Percentiles rank a stretch among this genome's conserved stretches.
These are phyloP conservation scores for Mucor saturninus DNA, from an alignment of 371 early-diverging fungal genomes.

Conservation along the genomic window DNA sequence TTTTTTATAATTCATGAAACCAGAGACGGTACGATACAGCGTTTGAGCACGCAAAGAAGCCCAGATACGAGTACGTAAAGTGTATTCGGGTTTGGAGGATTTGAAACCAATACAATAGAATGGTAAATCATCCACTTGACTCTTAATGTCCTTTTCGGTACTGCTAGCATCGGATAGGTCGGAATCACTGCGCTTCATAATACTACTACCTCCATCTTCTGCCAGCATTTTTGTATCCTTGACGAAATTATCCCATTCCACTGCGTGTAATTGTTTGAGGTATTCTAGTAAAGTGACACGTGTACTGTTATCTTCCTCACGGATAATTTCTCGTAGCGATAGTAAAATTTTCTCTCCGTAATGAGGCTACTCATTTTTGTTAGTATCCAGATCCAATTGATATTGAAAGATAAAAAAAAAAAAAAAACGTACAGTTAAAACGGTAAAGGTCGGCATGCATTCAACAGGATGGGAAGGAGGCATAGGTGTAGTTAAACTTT, in stretches of 20 bases:
- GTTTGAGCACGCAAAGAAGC: slow-evolving; percentile 90
- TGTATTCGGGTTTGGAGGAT: slow-evolving; percentile 81
- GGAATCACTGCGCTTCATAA: slow-evolving; percentile 19
- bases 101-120: slow-evolving; percentile 87
- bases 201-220: slow-evolving; percentile 57
- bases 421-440: slow-evolving; percentile 62
- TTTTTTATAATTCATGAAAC: slow-evolving; percentile 90
- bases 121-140: slow-evolving; percentile 74
- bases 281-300: slow-evolving; percentile 87
- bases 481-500: slow-evolving; percentile 85
- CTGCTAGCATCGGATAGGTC: slow-evolving; percentile 4
- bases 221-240: slow-evolving; percentile 84
- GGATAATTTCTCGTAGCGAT: slow-evolving; percentile 82
- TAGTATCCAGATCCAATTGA: not conserved
- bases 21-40: slow-evolving; percentile 85
- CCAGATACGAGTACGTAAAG: slow-evolving; percentile 89
- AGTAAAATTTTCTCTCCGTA: slow-evolving; percentile 89
- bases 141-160: slow-evolving; percentile 38
- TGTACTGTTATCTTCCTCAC: slow-evolving; percentile 83
- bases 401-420: not conserved
- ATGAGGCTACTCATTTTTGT: slow-evolving; percentile 62
- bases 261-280: slow-evolving; percentile 81
- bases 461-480: slow-evolving; percentile 85
- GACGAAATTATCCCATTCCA: slow-evolving; percentile 93
- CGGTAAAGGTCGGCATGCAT: slow-evolving; percentile 89